Base-by-base conservation (phyloP, 2,329 filamentous ascomycete species). In the Botryotinia calthae region DNA sequence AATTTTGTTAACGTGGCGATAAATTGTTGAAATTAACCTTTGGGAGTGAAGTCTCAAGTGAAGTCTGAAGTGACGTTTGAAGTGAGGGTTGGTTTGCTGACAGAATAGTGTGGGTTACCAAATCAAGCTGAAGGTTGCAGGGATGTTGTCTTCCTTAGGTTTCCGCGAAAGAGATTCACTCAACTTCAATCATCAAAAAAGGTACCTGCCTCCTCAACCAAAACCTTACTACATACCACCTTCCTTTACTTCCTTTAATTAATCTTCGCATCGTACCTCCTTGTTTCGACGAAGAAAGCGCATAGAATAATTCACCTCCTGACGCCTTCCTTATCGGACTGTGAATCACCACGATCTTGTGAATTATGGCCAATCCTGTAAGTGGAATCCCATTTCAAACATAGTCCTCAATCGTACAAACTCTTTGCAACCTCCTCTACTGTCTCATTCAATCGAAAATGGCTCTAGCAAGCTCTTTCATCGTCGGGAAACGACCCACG, bases 301-400 rank as follows among this genome's bases (percentile, higher is more conserved):
- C 70, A 67, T 25, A 72, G 62, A 72, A 42, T 59, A 37, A 42
- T 67, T 58, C 70, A 70, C 62, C 61, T 67, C 70, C 42, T 31
- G 14, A 67, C 40, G 28, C 48, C 54, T 72, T 67, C 70, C 70
- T 67, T 67, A 67, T 67, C 70, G 40, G 34, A 72, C 54, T 40
- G 70, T 48, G 22, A 67, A 58, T 51, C 37, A n/a, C 62, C 28
- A 46, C 51, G 37, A 67, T 58, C 58, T 51, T 51, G 61, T 67
- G 40, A 72, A 72, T 72, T 72, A 72, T 72, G 70, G 70, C 70
- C 31, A 72, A 72, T 67, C 25, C 70, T 72, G 70, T 72, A 67
- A 72, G 70, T 72, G 51, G 34, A 51, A 42, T 25, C 25, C 46
- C n/a, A 71, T 56, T 66, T 40, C 42, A 22, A 48, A 40, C 34